Percentiles rank a stretch among this genome's conserved stretches.
Conservation (phyloP, 768 basidiomycete genomes). For the Suillus variegatus region DNA sequence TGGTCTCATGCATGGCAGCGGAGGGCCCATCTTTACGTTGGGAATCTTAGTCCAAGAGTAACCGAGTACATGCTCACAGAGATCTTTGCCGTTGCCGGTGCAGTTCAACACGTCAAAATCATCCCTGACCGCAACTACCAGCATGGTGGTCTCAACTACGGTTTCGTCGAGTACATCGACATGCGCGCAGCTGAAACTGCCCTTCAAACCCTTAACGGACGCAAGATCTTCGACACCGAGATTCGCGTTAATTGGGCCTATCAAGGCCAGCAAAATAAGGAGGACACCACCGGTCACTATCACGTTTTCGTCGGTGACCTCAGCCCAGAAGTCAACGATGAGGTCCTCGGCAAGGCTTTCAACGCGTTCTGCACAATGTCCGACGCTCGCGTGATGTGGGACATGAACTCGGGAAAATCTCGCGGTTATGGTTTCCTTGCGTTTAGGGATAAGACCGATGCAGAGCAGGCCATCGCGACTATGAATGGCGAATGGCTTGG, state of each 20-base stretch:
- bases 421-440: constrained; percentile 98
- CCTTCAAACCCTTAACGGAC: constrained; percentile 96
- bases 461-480: constrained; percentile 97
- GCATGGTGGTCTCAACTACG: constrained; percentile 99
- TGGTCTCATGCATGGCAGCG: constrained; percentile 47
- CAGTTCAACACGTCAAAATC: constrained; percentile 99
- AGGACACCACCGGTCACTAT: constrained; percentile 96
- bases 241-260: constrained; percentile 99
- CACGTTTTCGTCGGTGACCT: constrained; percentile 99
- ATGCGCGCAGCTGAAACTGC: constrained; percentile 99
- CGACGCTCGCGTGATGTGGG: constrained; percentile 99
- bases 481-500: constrained; percentile 99
- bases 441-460: constrained; percentile 98
- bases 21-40: constrained; percentile 97
- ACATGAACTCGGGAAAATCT: constrained; percentile 99
- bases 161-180: constrained; percentile 98
- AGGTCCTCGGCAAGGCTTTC: constrained; percentile 95
- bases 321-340: constrained; percentile 97
- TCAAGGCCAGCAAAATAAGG: constrained; percentile 97
- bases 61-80: constrained; percentile 99
- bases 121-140: constrained; percentile 99
- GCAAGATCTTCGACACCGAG: constrained; percentile 99
- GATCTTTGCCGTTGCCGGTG: constrained; percentile 94
- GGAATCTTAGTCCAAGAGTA: constrained; percentile 95
- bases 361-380: constrained; percentile 95